phyloP scores from a whole-genome alignment of 352 stramenopile species.

The Pythium oligandrum region DNA sequence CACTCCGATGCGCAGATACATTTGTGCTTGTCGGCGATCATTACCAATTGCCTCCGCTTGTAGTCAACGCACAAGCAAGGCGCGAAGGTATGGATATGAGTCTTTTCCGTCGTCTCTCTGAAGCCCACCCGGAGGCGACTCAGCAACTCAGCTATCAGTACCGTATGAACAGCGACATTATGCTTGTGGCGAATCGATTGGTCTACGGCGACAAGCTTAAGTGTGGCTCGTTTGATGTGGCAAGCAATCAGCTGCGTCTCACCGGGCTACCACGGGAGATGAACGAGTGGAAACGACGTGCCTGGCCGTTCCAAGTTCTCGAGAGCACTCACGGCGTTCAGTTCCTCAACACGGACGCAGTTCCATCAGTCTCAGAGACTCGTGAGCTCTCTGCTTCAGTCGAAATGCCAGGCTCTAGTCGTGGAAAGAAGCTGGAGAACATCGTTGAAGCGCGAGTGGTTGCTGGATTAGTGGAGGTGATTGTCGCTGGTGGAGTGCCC shows the following conservation, averaged over 20 bases:
- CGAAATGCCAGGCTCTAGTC: conserved; percentile 5
- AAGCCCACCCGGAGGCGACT: conserved; percentile 88
- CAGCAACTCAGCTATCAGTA: conserved; percentile 97
- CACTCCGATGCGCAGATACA: conserved; percentile 88
- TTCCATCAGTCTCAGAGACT: conserved; percentile 11
- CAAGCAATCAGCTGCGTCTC: conserved; percentile 34
- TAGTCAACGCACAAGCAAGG: conserved; percentile 85
- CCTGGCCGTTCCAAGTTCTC: conserved; percentile 29
- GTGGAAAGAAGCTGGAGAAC: conserved; percentile 57
- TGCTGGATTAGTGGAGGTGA: conserved; percentile 52
- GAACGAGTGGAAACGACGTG: neutral
- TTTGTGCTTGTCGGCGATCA: conserved; percentile 98
- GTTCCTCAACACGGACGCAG: conserved; percentile 83
- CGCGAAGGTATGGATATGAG: conserved; percentile 83
- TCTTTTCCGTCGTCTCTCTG: conserved; percentile 90
- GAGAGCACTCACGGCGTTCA: conserved; percentile 50
- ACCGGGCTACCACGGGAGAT: neutral
- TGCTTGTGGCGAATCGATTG: conserved; percentile 93
- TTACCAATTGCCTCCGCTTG: conserved; percentile 96
- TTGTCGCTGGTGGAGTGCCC: conserved; percentile 50
- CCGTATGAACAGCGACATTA: conserved; percentile 97
- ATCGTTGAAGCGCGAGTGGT: conserved; percentile 69
- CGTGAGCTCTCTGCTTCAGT: neutral
- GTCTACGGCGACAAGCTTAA: conserved; percentile 93
- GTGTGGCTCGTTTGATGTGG: conserved; percentile 72